These are phyloP conservation scores for Cyberlindnera subsufficiens DNA, from an alignment of 805 yeast species.

Conservation along the genomic window DNA sequence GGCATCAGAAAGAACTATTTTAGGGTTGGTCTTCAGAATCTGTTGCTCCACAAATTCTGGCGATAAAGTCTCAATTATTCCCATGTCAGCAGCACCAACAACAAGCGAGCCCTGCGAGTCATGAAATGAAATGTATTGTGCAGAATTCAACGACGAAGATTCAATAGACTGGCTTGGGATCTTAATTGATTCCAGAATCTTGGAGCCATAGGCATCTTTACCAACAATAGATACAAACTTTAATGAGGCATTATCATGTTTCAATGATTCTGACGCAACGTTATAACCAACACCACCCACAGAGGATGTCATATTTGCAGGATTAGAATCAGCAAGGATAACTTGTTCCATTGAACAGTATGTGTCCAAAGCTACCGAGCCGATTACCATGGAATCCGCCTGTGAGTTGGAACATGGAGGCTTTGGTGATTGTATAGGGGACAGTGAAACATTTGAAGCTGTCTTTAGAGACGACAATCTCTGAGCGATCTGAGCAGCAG, in stretches of 20 bases:
- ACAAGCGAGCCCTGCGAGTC: constrained; percentile 54
- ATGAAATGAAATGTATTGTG: constrained; percentile 72
- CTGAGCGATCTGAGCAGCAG: constrained; percentile 63
- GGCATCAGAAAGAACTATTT: constrained; percentile 56
- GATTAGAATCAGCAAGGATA: constrained; percentile 60
- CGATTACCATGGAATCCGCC: constrained; percentile 45
- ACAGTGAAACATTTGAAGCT: neutral
- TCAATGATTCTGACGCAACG: constrained; percentile 58
- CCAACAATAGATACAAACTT: constrained; percentile 58
- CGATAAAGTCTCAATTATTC: constrained; percentile 49
- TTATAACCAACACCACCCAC: constrained; percentile 87
- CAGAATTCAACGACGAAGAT: constrained; percentile 34
- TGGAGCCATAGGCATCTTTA: constrained; percentile 46
- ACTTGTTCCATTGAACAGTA: constrained; percentile 41
- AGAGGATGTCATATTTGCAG: constrained; percentile 50
- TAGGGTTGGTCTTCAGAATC: constrained; percentile 38
- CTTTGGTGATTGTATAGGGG: neutral
- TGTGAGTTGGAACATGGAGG: constrained; percentile 1
- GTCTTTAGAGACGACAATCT: constrained; percentile 13
- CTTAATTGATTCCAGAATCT: constrained; percentile 30
- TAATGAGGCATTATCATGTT: constrained; percentile 24
- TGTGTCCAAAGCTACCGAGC: constrained; percentile 74
- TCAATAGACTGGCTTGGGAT: constrained; percentile 21
- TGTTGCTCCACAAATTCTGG: constrained; percentile 35
- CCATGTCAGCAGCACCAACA: constrained; percentile 83